Percentiles rank a stretch among this genome's conserved stretches.
Conservation (phyloP, 2,329 filamentous ascomycete genomes). For the Arthrobotrys sinensis region DNA sequence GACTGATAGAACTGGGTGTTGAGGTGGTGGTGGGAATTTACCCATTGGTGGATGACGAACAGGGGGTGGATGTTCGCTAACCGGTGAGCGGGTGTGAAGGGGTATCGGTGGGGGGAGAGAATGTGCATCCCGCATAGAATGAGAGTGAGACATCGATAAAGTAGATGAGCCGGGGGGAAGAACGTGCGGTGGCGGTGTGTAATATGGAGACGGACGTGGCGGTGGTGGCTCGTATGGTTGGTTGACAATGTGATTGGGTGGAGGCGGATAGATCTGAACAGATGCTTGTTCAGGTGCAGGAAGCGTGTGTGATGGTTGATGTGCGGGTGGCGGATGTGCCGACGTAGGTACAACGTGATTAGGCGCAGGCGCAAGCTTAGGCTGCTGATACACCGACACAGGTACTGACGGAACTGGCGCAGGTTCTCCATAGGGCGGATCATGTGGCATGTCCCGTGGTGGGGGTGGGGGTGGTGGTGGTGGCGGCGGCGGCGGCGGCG, state of each 20-base stretch:
- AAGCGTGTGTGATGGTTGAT: slow-evolving; percentile 44
- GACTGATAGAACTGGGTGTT: slow-evolving; percentile 16
- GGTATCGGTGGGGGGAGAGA: slow-evolving; percentile 36
- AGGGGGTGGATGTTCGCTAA: background rate
- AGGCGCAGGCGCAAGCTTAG: slow-evolving; percentile 54
- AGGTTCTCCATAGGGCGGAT: slow-evolving; percentile 61
- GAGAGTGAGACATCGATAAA: slow-evolving; percentile 52
- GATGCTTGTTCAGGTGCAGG: slow-evolving; percentile 62
- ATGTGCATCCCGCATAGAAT: slow-evolving; percentile 42
- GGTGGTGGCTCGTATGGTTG: slow-evolving; percentile 46
- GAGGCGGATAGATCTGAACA: slow-evolving; percentile 57
- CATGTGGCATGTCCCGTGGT: slow-evolving; percentile 59
- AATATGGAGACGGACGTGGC: slow-evolving; percentile 47
- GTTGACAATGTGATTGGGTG: slow-evolving; percentile 49
- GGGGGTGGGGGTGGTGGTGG: slow-evolving; percentile 50
- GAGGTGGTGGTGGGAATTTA: slow-evolving; percentile 55
- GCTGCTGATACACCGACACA: slow-evolving; percentile 8
- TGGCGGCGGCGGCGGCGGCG: slow-evolving; percentile 13
- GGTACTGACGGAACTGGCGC: slow-evolving; percentile 51
- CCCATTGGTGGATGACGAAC: slow-evolving; percentile 52
- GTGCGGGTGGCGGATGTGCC: slow-evolving; percentile 47
- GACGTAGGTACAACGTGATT: slow-evolving; percentile 48
- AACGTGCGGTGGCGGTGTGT: slow-evolving; percentile 54
- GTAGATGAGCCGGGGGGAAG: slow-evolving; percentile 55
- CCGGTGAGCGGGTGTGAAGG: slow-evolving; percentile 40